Evolutionary conservation across 1,284 basidiomycete genomes (phyloP), one percentile per base, ranked within the genome.

Genomic region (Microbotryum intermedium): DNA sequence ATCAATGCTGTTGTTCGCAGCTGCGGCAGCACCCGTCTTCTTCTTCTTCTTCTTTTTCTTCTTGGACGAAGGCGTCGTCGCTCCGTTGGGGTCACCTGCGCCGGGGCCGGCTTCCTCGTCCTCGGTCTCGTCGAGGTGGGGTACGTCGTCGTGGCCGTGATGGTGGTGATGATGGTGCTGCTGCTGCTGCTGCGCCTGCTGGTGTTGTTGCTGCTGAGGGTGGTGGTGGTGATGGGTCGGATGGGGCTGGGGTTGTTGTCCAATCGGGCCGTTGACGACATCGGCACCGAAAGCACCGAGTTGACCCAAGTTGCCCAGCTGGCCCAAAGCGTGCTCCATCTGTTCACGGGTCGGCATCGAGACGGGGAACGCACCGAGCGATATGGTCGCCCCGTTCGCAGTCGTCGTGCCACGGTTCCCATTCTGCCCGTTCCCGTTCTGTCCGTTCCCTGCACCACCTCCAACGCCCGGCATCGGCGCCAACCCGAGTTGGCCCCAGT

Each of bases 11-110:
- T 77, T 76, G 71, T 71, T 67, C 39, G 70, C 66, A 34, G 70
- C 69, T 29, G 71, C 71, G 13, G 65, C 61, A 46, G 68, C 67
- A 44, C 69, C 69, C 45, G 73, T 72, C 69, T 75, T 78, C 73
- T 79, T 79, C 76, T 79, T 80, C 72, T 81, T 81, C 72, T 80
- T 80, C 68, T 80, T 81, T 58, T 69, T 73, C 56, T 70, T 69
- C 57, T 50, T 50, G 18, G 30, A 43, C 21, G 65, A 69, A 30
- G 51, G 29, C 18, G 43, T 44, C 23, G 52, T 13, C 6, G 26
- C 20, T 26, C 50, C 53, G 47, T 58, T 58, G 50, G 43, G 42
- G n/a, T 67, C 62, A 23, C 48, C 58, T 47, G 34, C 34, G 18
- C 34, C 34, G 34, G 13, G 53, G n/a, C 46, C 43, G 23, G 30